Evolutionary conservation across 805 yeast genomes (phyloP).

Genomic region (Diddensiella santjacobensis): DNA sequence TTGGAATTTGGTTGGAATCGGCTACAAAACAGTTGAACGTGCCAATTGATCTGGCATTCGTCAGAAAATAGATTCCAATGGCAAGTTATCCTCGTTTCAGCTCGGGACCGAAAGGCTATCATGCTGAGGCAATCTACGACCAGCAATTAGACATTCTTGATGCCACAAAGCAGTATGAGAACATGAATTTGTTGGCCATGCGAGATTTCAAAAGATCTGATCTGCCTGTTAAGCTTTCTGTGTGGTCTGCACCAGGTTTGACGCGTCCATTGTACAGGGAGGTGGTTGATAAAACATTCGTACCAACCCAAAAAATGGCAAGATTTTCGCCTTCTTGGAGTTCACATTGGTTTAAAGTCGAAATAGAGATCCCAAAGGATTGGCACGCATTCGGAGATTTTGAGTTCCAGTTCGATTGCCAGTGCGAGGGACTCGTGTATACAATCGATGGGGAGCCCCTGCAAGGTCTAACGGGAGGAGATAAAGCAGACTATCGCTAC

Average conservation of each 20-base stretch:
- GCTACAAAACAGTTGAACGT: too few relatives aligned
- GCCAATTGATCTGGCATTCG: too few relatives aligned
- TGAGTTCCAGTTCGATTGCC: conserved; percentile 68
- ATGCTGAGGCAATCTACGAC: conserved; percentile 48
- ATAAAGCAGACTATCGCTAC: conserved; percentile 65
- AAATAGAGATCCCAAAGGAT: conserved; percentile 55
- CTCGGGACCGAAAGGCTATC: conserved; percentile 32
- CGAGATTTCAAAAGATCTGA: conserved; percentile 62
- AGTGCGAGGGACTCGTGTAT: conserved; percentile 77
- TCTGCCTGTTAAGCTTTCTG: conserved; percentile 49
- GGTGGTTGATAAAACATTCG: conserved; percentile 45
- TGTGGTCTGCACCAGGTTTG: conserved; percentile 67
- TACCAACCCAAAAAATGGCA: conserved; percentile 47
- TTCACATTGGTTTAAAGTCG: conserved; percentile 82
- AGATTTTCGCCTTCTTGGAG: conserved; percentile 97
- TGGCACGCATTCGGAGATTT: conserved; percentile 51
- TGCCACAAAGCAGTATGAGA: conserved; percentile 62
- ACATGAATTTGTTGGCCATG: conserved; percentile 73
- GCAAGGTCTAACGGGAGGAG: conserved; percentile 85
- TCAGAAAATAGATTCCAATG: too few relatives aligned
- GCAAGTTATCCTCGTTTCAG: conserved; percentile 3
- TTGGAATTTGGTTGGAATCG: too few relatives aligned
- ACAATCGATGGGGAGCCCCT: conserved; percentile 57
- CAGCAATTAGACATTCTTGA: conserved; percentile 60
- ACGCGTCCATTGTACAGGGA: conserved; percentile 58